Conservation (phyloP, 179 eudicot genomes). For the Camellia oleifera region DNA sequence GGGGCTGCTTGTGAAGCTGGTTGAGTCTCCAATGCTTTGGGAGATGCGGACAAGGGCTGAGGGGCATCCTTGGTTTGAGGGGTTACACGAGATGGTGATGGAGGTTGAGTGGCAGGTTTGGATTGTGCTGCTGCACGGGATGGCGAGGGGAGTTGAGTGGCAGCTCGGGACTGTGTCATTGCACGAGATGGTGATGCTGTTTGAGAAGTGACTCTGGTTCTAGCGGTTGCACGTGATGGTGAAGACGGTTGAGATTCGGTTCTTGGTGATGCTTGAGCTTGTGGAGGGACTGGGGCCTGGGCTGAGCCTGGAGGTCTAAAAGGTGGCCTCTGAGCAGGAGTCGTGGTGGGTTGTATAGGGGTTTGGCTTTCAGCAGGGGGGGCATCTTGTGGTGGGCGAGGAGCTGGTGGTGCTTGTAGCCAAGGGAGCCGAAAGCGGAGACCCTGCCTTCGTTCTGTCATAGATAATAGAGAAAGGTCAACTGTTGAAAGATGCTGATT, state of each 20-base stretch:
- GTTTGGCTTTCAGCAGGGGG: slow-evolving; percentile 11
- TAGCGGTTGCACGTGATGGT: slow-evolving; percentile 23
- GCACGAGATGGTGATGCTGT: slow-evolving; percentile 30
- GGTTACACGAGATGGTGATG: slow-evolving; percentile 28
- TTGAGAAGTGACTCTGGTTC: slow-evolving; percentile 13
- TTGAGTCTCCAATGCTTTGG: slow-evolving; percentile 16
- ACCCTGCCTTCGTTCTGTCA: slow-evolving; percentile 44
- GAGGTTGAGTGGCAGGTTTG: slow-evolving; percentile 20
- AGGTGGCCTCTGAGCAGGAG: slow-evolving; percentile 30
- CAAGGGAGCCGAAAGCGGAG: slow-evolving; percentile 54
- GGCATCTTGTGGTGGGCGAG: slow-evolving; percentile 8
- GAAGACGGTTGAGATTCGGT: slow-evolving; percentile 19
- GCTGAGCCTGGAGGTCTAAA: slow-evolving; percentile 27
- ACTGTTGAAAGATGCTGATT: background rate
- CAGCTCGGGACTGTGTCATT: slow-evolving; percentile 19
- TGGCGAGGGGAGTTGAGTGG: slow-evolving; percentile 20
- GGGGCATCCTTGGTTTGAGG: slow-evolving; percentile 13
- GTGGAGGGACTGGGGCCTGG: slow-evolving; percentile 18
- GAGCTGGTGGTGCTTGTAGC: slow-evolving; percentile 23
- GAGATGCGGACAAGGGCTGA: slow-evolving; percentile 29
- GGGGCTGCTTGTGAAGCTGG: slow-evolving; percentile 18
- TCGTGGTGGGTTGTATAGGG: background rate
- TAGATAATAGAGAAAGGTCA: slow-evolving; percentile 10
- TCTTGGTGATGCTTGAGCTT: slow-evolving; percentile 26
- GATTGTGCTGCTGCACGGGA: slow-evolving; percentile 17